Evolutionary conservation across 2,329 filamentous ascomycete species (phyloP), one percentile per base, ranked within the genome.

Genomic region (Aspergillus arachidicola): DNA sequence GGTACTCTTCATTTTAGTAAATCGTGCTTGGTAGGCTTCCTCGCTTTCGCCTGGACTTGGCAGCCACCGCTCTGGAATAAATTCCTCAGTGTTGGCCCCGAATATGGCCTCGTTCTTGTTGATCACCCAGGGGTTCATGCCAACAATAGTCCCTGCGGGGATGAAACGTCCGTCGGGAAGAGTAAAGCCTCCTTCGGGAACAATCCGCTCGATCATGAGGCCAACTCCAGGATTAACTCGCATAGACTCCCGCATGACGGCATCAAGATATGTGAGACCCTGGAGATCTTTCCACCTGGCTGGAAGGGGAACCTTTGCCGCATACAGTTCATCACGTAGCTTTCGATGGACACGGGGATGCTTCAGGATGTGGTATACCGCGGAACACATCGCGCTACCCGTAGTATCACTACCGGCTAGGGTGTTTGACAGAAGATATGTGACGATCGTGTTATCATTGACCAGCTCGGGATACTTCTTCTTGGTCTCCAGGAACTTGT

Each of bases 381-480:
- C 69, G 1, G 73, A 68, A 12, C 69, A 68, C n/a, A 78, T 64
- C 0, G 71, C 69, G 19, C 76, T 75, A 9, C 74, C 75, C 0
- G 75, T 76, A 1, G 76, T 77, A 58, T 76, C 79, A 1, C 72
- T 75, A n/a, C 76, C 76, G 0, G 76, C 76, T 43, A 68, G 65
- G 23, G 75, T 67, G 38, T 74, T 77, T 58, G 68, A 69, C 30
- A 73, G 64, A 1, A 72, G 68, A 54, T 72, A 75, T 3, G 68
- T 70, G 46, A 74, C 62, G 11, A 77, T 60, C 41, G 69, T 68
- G 3, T 62, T 61, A 23, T 78, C 73, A 7, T 62, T 65, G 11
- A 77, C 69, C 16, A 73, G 57, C 0, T 70, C 51, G 3, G 72
- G 69, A 28, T 72, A 53, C 12, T 66, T 65, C 4, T 62, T 34